Conservation (phyloP, 2,329 filamentous ascomycete species). For the Hypoxylon sp. region DNA sequence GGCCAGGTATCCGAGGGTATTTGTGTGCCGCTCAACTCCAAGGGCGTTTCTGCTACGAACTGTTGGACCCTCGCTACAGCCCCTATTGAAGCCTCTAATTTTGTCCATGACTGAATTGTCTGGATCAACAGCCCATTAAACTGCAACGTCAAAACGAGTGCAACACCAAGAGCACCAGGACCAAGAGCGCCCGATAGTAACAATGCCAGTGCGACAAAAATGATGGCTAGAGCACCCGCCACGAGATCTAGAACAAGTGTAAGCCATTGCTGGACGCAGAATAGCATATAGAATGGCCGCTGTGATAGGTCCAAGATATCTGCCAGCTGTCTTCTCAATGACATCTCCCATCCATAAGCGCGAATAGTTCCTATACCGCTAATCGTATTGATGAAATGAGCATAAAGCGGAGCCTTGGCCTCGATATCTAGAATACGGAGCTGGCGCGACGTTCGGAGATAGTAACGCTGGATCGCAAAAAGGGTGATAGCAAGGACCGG, state of each 20-base stretch:
- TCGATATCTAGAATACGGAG: conserved; percentile 32
- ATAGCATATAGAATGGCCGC: conserved; percentile 31
- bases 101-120: conserved; percentile 33
- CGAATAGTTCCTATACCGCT: conserved; percentile 24
- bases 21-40: conserved; percentile 20
- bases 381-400: conserved; percentile 30
- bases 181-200: conserved; percentile 41
- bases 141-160: conserved; percentile 43
- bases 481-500: background rate
- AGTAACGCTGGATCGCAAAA: conserved; percentile 17
- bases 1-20: conserved; percentile 47
- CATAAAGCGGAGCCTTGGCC: conserved; percentile 22
- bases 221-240: conserved; percentile 1
- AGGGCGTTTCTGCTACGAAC: conserved; percentile 2
- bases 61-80: conserved; percentile 35
- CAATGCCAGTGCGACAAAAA: conserved; percentile 30
- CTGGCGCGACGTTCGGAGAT: conserved; percentile 29
- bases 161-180: conserved; percentile 35
- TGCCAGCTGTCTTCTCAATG: conserved; percentile 12
- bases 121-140: too few relatives aligned
- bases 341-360: conserved; percentile 30
- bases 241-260: conserved; percentile 29
- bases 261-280: conserved; percentile 39
- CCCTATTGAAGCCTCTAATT: conserved; percentile 45
- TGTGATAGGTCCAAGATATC: conserved; percentile 21